Percentiles rank a stretch among this genome's conserved stretches.
Evolutionary conservation across 495 filamentous ascomycete genomes (phyloP).

Genomic region (Hypoxylon fragiforme): DNA sequence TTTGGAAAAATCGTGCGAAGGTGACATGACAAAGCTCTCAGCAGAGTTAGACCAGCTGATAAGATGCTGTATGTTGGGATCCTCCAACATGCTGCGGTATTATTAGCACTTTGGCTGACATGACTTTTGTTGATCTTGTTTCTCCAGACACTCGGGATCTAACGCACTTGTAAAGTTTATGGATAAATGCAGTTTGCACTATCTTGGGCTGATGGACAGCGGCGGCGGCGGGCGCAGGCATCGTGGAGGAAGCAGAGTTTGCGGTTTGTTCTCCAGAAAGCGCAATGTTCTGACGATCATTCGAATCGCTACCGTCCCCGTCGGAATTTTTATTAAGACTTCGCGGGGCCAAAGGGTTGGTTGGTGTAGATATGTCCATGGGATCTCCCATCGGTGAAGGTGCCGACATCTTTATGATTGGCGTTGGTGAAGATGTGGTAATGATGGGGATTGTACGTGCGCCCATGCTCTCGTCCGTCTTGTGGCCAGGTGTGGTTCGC

Average conservation of each 20-base stretch:
- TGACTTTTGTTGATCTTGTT: too few relatives aligned
- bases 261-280: conserved; percentile 37
- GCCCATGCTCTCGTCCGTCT: conserved; percentile 46
- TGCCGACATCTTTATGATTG: conserved; percentile 54
- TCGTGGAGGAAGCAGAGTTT: conserved; percentile 37
- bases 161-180: conserved; percentile 96
- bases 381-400: conserved; percentile 52
- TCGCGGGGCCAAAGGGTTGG: conserved; percentile 47
- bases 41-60: conserved; percentile 94
- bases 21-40: conserved; percentile 98
- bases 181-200: conserved; percentile 98
- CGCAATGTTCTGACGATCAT: conserved; percentile 35
- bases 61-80: conserved; percentile 85
- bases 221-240: conserved; percentile 65
- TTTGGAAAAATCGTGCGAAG: conserved; percentile 96
- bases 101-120: conserved; percentile 43
- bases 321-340: conserved; percentile 51
- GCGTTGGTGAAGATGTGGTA: conserved; percentile 38
- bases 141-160: conserved; percentile 6
- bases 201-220: conserved; percentile 96
- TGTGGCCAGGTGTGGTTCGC: conserved; percentile 44
- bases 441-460: conserved; percentile 53
- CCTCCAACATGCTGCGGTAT: conserved; percentile 84
- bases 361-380: conserved; percentile 55
- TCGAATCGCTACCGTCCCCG: conserved; percentile 45